Evolutionary conservation across 495 filamentous ascomycete species (phyloP).

Genomic region (Hypoxylon intermedium): DNA sequence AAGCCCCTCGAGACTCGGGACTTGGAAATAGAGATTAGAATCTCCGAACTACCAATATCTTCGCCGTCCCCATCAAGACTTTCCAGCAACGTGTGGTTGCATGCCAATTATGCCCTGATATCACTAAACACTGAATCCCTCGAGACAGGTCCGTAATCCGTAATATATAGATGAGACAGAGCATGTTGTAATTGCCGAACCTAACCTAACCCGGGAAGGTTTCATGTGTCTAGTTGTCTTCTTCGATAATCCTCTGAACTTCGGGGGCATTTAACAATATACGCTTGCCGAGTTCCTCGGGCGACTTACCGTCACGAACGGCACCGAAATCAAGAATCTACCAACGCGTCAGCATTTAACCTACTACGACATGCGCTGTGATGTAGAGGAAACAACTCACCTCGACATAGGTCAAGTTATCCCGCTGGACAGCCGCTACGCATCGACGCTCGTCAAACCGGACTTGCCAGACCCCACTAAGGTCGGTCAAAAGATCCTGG

Average conservation of each 20-base stretch:
- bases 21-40: too few species aligned
- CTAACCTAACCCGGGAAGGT: neutral
- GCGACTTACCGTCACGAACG: slow-evolving; percentile 77
- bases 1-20: too few species aligned
- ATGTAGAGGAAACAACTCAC: slow-evolving; percentile 57
- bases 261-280: slow-evolving; percentile 75
- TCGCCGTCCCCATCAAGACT: too few species aligned
- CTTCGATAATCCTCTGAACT: slow-evolving; percentile 56
- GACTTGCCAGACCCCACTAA: slow-evolving; percentile 98
- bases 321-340: slow-evolving; percentile 93
- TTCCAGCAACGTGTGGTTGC: too few species aligned
- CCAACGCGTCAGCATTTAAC: slow-evolving; percentile 20
- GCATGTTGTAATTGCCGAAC: neutral
- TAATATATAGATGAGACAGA: too few species aligned
- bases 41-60: too few species aligned
- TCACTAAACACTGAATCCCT: too few species aligned
- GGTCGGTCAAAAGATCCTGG: slow-evolving; percentile 91
- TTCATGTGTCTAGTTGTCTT: slow-evolving; percentile 43
- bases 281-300: slow-evolving; percentile 76
- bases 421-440: slow-evolving; percentile 94
- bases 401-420: slow-evolving; percentile 93
- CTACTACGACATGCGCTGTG: neutral
- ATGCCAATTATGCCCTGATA: too few species aligned
- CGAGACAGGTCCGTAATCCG: too few species aligned
- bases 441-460: slow-evolving; percentile 95